Base-by-base conservation (phyloP, 2,329 filamentous ascomycete genomes). In the Chrysosphaeria jannelii region DNA sequence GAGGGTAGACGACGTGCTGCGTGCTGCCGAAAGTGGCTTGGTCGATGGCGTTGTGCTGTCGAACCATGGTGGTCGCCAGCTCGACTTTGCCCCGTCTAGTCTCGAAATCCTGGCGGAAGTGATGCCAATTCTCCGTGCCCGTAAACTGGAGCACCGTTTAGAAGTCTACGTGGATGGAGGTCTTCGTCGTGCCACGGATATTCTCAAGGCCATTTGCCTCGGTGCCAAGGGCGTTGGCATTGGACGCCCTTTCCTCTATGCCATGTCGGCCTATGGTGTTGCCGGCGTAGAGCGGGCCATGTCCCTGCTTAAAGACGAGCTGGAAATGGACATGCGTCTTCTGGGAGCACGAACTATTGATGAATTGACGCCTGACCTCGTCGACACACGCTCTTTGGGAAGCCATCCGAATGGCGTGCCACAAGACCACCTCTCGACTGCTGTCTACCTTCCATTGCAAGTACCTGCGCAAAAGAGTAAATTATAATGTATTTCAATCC, bases 251-350 rank as follows among this genome's bases (percentile, higher is more conserved):
- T 93, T 97, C 52, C 47, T 97, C 29, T 97, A 79, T 40, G 81
- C 85, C 37, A 93, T 97, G 81, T 72, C 68, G 31, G 64, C 76
- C 7, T 93, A 93, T 37, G 85, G 85, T 2, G 48, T 75, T 28
- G 54, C 67, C 3, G 85, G 85, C 31, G 81, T 93, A 11, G 74
- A 88, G 38, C 60, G 75, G 16, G 85, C 85, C 15, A 90, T 93
- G 70, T 70, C 78, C 44, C 49, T 90, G 28, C 56, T 90, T 34
- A 78, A 74, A 48, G 85, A 93, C 38, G 85, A 97, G 55, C 74
- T 97, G 61, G 78, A 88, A 50, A 93, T 93, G 81, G 85, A 81
- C 39, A 93, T 97, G 85, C 63, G 85, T 5, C 50, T 97, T 31
- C 76, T 97, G 34, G 85, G 85, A 7, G 72, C 65, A 28, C 59